Conservation (phyloP, 2,329 filamentous ascomycete genomes). For the Grosmannia huntii region DNA sequence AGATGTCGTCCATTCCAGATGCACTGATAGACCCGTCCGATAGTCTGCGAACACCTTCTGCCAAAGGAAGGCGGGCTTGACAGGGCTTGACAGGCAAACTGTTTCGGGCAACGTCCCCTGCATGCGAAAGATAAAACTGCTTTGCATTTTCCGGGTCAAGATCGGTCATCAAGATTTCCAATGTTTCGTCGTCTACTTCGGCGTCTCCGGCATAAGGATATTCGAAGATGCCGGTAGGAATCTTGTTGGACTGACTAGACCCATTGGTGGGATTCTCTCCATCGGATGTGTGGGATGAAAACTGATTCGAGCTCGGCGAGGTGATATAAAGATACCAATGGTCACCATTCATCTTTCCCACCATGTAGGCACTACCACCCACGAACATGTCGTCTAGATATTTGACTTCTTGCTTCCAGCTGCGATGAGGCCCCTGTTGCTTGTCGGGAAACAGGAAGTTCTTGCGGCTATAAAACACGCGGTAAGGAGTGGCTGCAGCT, state of each 20-base stretch:
- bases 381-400: constrained; percentile 86
- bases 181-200: constrained; percentile 57
- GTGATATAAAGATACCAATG: constrained; percentile 99
- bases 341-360: constrained; percentile 99
- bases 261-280: constrained; percentile 19
- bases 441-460: constrained; percentile 94
- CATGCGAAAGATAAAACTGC: constrained; percentile 57
- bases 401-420: constrained; percentile 93
- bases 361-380: constrained; percentile 95
- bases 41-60: constrained; percentile 44
- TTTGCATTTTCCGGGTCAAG: constrained; percentile 55
- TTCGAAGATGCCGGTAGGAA: constrained; percentile 32
- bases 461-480: constrained; percentile 98
- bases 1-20: constrained; percentile 39
- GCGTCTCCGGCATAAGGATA: constrained; percentile 27
- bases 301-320: constrained; percentile 65
- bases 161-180: constrained; percentile 62
- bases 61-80: constrained; percentile 31
- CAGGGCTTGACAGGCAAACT: constrained; percentile 21
- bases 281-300: constrained; percentile 68
- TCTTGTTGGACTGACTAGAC: constrained; percentile 38
- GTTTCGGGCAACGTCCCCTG: constrained; percentile 80
- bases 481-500: constrained; percentile 75
- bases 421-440: constrained; percentile 86
- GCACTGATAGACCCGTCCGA: constrained; percentile 33